phyloP scores from a whole-genome alignment of 2,329 filamentous ascomycete genomes.

The Alternaria triticina region DNA sequence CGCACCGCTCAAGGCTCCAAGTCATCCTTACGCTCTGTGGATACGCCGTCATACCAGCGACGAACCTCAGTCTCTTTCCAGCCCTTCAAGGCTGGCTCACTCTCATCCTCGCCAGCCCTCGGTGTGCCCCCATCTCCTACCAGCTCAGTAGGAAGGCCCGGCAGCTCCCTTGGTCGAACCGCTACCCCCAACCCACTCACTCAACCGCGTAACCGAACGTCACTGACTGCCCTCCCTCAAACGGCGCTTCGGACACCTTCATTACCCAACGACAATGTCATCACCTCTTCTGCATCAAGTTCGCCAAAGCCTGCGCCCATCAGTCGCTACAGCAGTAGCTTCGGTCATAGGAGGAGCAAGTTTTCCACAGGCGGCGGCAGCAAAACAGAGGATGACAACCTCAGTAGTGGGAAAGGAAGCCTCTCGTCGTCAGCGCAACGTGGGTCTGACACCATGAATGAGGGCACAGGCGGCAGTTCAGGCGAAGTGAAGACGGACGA shows the following conservation, averaged over 20 bases:
- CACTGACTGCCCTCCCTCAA: conserved; percentile 76
- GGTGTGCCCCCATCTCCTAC: conserved; percentile 61
- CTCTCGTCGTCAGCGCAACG: conserved; percentile 73
- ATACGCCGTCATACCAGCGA: conserved; percentile 62
- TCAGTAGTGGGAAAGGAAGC: conserved; percentile 81
- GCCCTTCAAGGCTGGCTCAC: conserved; percentile 92
- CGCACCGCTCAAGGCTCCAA: conserved; percentile 56
- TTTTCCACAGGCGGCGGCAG: conserved; percentile 78
- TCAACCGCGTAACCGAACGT: conserved; percentile 72
- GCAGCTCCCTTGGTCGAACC: conserved; percentile 30
- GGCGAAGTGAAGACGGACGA: conserved; percentile 79
- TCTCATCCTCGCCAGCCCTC: conserved; percentile 83
- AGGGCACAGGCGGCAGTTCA: conserved; percentile 67
- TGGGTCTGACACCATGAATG: conserved; percentile 79
- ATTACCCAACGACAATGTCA: conserved; percentile 64
- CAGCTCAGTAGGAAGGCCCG: conserved; percentile 52
- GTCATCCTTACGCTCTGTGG: conserved; percentile 58
- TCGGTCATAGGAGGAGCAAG: conserved; percentile 81
- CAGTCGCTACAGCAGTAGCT: conserved; percentile 92
- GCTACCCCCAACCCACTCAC: conserved; percentile 33
- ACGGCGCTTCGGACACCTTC: conserved; percentile 73
- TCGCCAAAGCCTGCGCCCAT: conserved; percentile 81
- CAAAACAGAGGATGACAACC: conserved; percentile 74
- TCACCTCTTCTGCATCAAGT: conserved; percentile 71
- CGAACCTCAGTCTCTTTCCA: conserved; percentile 89